phyloP scores from a whole-genome alignment of 148 eudicot species.

The Vaccinium corymbosum region DNA sequence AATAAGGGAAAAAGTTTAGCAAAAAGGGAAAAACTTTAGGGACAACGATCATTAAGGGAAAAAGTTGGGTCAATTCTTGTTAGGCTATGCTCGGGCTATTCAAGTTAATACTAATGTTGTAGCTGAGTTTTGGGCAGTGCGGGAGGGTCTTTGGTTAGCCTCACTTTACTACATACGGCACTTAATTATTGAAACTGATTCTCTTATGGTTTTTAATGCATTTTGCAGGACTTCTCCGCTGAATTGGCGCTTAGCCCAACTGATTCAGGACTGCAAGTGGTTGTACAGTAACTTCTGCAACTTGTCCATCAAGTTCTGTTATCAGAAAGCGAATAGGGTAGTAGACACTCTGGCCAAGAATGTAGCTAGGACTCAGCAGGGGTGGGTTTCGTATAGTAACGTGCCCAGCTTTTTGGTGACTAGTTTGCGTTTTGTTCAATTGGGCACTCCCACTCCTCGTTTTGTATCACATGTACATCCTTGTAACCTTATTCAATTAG shows the following conservation, averaged over 20 bases:
- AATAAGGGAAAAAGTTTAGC: too few species aligned
- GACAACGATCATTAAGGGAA: too few species aligned
- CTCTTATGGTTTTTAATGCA: background rate
- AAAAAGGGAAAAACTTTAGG: too few species aligned
- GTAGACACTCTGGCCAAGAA: background rate
- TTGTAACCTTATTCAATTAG: background rate
- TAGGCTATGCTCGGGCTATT: background rate
- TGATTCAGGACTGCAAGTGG: background rate
- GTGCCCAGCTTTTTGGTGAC: background rate
- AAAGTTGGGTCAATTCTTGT: background rate
- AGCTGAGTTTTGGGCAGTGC: background rate
- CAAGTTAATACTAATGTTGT: background rate
- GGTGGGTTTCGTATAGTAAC: background rate
- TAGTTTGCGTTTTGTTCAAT: background rate
- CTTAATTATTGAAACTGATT: background rate
- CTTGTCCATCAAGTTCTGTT: background rate
- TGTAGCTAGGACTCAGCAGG: background rate
- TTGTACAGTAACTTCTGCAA: background rate
- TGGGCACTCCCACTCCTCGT: background rate
- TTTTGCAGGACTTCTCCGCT: background rate
- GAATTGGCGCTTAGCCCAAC: background rate
- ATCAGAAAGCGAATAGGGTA: background rate
- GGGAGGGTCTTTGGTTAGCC: background rate
- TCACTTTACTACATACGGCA: background rate
- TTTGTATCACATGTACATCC: background rate